Evolutionary conservation across 352 stramenopile species (phyloP).

Genomic region (Phytophthora hibernalis): DNA sequence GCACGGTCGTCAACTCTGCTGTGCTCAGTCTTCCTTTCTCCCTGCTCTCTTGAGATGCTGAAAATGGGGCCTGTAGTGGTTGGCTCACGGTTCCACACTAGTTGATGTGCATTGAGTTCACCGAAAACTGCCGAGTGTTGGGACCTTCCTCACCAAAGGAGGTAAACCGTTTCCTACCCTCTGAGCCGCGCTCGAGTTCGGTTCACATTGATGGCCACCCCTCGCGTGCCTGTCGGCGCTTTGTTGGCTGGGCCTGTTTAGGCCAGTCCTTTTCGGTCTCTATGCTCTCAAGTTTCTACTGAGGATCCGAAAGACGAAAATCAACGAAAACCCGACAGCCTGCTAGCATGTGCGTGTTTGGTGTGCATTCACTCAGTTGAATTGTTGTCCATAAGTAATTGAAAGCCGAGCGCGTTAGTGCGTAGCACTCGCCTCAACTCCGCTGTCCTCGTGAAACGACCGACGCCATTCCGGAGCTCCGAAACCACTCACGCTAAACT

Average conservation of each 20-base stretch:
- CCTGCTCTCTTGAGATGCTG: no score
- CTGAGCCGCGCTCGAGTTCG: constrained; percentile 1
- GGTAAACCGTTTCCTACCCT: constrained; percentile 3
- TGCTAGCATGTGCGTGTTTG: constrained; percentile 3
- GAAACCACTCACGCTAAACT: constrained; percentile 12
- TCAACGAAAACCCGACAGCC: constrained; percentile 4
- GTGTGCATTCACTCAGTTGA: constrained; percentile 3
- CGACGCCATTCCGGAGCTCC: background rate
- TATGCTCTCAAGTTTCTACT: constrained; percentile 10
- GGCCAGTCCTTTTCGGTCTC: constrained; percentile 24
- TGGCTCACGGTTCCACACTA: background rate
- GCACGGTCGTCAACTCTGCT: no score
- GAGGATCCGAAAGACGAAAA: constrained; percentile 2
- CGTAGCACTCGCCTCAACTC: constrained; percentile 25
- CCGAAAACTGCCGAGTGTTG: background rate
- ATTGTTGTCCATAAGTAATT: constrained; percentile 26
- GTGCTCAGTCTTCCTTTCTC: no score
- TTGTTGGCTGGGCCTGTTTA: background rate
- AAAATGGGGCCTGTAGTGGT: no score
- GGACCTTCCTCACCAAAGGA: background rate
- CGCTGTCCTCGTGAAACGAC: constrained; percentile 3
- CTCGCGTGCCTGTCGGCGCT: constrained; percentile 2
- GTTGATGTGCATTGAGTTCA: background rate
- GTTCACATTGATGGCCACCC: constrained; percentile 7
- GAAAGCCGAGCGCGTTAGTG: constrained; percentile 19